Evolutionary conservation across 2,329 filamentous ascomycete species (phyloP), one percentile per base, ranked within the genome.

Genomic region (Botrytis tulipae): DNA sequence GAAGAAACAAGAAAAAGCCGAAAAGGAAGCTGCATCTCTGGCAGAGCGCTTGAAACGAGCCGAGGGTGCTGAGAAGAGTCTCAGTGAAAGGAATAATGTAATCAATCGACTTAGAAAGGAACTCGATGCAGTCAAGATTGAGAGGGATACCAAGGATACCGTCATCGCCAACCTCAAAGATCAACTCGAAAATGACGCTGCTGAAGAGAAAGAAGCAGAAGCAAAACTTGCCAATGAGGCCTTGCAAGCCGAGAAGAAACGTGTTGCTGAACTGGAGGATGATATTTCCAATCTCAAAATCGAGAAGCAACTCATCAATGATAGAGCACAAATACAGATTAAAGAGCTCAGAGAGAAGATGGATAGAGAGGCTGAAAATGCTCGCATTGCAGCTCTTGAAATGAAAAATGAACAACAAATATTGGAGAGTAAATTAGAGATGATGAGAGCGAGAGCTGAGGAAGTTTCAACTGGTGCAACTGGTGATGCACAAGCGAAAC

Each of bases 381-480:
- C 90, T 32, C 88, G 88, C 20, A 85, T 89, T 18, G 84, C 89
- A 12, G 93, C 97, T 81, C 83, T 91, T 9, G 95, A 98, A 80
- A 85, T 97, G 78, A 92, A 93, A 78, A 87, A 88, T n/a, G 95
- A 98, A 82, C 82, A 89, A 14, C 85, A 92, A 82, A 88, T 91
- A 25, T 86, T 97, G 76, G 97, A 99, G 83, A 91, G 92, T 78
- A 97, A 97, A 82, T 87, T 99, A 72, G 96, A 99, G 83, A 89
- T 92, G 14, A 90, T 98, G 83, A 91, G 96, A 72, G 89, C 91
- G 29, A 89, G 92, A 46, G 94, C 93, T 1, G 96, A 99, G 83
- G 96, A 99, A 82, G 93, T 90, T 0, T 94, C 94, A 1, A 95
- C 94, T 4, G 92, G 93, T 25, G 90, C 90, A 22, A 90, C 90